Evolutionary conservation across 345 rosid genomes (phyloP).

Genomic region (Noccaea bulbosa): DNA sequence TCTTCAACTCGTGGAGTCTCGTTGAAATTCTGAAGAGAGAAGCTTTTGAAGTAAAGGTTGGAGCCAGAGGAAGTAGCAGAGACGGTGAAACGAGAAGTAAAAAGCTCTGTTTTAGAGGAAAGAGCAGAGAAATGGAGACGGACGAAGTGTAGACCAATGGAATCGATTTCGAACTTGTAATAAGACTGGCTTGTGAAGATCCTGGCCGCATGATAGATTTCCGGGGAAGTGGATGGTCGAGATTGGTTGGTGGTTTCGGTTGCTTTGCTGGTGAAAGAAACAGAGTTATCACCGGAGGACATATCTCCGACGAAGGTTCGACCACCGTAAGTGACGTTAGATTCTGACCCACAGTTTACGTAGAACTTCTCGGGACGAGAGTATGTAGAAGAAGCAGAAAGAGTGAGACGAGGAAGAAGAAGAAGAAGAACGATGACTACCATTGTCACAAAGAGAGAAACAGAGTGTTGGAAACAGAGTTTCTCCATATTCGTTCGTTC

Average conservation of each 20-base stretch:
- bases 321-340: background rate
- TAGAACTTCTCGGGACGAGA: conserved; percentile 48
- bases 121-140: conserved; percentile 45
- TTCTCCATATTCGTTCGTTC: conserved; percentile 3
- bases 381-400: conserved; percentile 36
- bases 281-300: conserved; percentile 20
- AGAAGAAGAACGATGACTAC: background rate
- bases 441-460: background rate
- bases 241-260: conserved; percentile 8
- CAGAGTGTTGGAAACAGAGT: conserved; percentile 17
- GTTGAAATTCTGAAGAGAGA: conserved; percentile 25
- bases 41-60: conserved; percentile 37
- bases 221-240: background rate
- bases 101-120: conserved; percentile 45
- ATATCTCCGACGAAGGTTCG: conserved; percentile 50
- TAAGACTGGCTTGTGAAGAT: conserved; percentile 43
- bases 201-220: conserved; percentile 57
- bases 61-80: conserved; percentile 36
- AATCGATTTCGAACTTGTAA: conserved; percentile 44
- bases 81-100: conserved; percentile 27
- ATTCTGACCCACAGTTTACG: conserved; percentile 60
- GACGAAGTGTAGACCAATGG: conserved; percentile 46
- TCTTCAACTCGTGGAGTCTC: conserved; percentile 45
- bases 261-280: conserved; percentile 30
- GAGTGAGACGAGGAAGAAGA: conserved; percentile 36